Percentiles rank a stretch among this genome's conserved stretches.
Evolutionary conservation across 352 stramenopile genomes (phyloP).

Genomic region (Peronospora destructor): DNA sequence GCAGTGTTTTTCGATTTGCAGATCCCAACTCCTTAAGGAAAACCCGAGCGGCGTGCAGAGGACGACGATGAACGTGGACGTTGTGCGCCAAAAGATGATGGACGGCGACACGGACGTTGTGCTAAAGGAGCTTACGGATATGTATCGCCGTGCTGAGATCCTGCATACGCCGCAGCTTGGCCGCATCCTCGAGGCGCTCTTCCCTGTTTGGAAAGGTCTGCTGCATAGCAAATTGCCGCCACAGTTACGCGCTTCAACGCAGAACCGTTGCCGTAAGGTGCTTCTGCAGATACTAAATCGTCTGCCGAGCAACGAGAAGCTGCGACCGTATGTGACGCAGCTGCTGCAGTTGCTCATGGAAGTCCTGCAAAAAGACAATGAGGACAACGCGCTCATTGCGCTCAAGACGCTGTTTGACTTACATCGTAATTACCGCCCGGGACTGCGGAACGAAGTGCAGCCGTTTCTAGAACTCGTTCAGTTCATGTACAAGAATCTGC

Average conservation of each 20-base stretch:
- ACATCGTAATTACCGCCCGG: conserved; percentile 92
- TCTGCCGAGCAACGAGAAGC: conserved; percentile 90
- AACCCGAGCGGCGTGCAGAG: conserved; percentile 17
- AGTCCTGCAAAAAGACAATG: conserved; percentile 92
- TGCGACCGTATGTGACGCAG: conserved; percentile 90
- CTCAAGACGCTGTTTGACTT: conserved; percentile 95
- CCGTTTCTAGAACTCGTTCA: conserved; percentile 83
- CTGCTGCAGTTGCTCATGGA: conserved; percentile 90
- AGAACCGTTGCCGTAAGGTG: conserved; percentile 88
- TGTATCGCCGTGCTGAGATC: conserved; percentile 83
- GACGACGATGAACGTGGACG: conserved; percentile 79
- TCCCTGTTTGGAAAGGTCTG: conserved; percentile 86
- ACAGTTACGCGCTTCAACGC: conserved; percentile 64
- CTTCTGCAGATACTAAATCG: conserved; percentile 93
- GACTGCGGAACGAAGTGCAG: conserved; percentile 87
- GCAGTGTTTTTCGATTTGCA: neutral
- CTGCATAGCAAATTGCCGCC: conserved; percentile 67
- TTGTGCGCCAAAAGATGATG: conserved; percentile 79
- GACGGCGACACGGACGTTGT: conserved; percentile 65
- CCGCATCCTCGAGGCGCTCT: conserved; percentile 87
- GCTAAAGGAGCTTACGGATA: conserved; percentile 79
- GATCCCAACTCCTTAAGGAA: neutral
- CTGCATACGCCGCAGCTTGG: conserved; percentile 87
- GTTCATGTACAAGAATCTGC: conserved; percentile 88
- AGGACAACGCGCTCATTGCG: conserved; percentile 94